phyloP scores from a whole-genome alignment of 768 basidiomycete genomes.

The Trametes sanguinea region DNA sequence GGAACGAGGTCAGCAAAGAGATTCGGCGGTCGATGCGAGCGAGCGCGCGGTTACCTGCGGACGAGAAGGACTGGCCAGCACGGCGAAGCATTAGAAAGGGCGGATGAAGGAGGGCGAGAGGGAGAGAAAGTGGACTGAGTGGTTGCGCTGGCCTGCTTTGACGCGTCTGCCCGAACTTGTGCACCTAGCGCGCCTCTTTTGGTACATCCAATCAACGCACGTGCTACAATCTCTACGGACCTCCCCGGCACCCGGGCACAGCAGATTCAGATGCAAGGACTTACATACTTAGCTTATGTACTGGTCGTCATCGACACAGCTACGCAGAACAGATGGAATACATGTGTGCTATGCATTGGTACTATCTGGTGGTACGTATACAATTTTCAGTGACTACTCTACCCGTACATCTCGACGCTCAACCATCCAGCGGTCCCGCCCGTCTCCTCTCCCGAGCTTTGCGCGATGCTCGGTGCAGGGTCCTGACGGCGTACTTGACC shows the following conservation, averaged over 20 bases:
- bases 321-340: constrained; percentile 1
- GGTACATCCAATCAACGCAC: constrained; percentile 21
- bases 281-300: no score
- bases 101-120: constrained; percentile 6
- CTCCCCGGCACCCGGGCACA: neutral
- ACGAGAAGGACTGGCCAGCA: constrained; percentile 56
- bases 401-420: constrained; percentile 17
- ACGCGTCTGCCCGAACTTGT: constrained; percentile 12
- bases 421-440: constrained; percentile 41
- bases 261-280: neutral
- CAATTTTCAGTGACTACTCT: constrained; percentile 16
- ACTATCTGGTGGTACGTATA: constrained; percentile 23
- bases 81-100: constrained; percentile 54
- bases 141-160: constrained; percentile 20
- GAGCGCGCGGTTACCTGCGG: constrained; percentile 46
- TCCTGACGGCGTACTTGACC: constrained; percentile 76
- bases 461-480: constrained; percentile 70
- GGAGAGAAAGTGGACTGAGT: constrained; percentile 8
- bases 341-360: constrained; percentile 7
- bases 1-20: constrained; percentile 1
- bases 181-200: constrained; percentile 6
- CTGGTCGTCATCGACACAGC: neutral
- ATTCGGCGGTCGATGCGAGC: neutral
- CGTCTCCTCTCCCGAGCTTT: constrained; percentile 69
- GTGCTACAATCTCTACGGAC: constrained; percentile 3